Conservation (phyloP, 805 yeast genomes). For the Starmerella roubikii region DNA sequence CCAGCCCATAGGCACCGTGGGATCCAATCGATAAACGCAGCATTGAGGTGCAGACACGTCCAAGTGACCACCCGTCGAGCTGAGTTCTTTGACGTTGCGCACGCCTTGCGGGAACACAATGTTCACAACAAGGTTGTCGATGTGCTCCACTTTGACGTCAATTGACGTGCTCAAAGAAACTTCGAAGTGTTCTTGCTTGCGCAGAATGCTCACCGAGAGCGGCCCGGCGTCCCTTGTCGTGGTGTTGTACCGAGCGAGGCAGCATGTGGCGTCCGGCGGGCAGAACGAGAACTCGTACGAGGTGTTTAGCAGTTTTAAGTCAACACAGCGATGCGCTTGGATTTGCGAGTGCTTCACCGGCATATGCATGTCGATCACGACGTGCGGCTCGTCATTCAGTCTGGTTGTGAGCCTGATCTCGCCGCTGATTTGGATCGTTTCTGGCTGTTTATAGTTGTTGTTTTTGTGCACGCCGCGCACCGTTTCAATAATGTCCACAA, state of each 20-base stretch:
- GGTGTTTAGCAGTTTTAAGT: constrained; percentile 23
- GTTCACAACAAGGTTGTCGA: constrained; percentile 37
- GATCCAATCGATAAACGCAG: constrained; percentile 35
- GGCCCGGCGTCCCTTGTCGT: constrained; percentile 38
- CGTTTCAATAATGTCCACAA: constrained; percentile 65
- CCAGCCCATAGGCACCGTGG: constrained; percentile 44
- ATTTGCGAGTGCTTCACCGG: constrained; percentile 8
- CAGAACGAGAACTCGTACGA: constrained; percentile 44
- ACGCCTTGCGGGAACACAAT: constrained; percentile 26
- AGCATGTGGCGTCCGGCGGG: constrained; percentile 77
- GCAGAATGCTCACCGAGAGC: constrained; percentile 40
- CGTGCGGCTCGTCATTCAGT: constrained; percentile 64
- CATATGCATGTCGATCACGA: constrained; percentile 39
- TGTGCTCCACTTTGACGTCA: constrained; percentile 32
- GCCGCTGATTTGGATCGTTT: constrained; percentile 40
- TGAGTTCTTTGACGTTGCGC: constrained; percentile 34
- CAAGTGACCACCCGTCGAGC: constrained; percentile 67
- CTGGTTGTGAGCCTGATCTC: constrained; percentile 47
- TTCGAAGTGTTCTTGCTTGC: constrained; percentile 43
- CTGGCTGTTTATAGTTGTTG: not conserved
- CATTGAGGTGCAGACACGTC: constrained; percentile 45
- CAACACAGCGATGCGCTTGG: constrained; percentile 55
- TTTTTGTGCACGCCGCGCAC: constrained; percentile 38
- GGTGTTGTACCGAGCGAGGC: constrained; percentile 48
- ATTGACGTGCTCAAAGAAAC: constrained; percentile 37